Conservation (phyloP, 2,329 filamentous ascomycete genomes). For the Cytospora leucostoma region DNA sequence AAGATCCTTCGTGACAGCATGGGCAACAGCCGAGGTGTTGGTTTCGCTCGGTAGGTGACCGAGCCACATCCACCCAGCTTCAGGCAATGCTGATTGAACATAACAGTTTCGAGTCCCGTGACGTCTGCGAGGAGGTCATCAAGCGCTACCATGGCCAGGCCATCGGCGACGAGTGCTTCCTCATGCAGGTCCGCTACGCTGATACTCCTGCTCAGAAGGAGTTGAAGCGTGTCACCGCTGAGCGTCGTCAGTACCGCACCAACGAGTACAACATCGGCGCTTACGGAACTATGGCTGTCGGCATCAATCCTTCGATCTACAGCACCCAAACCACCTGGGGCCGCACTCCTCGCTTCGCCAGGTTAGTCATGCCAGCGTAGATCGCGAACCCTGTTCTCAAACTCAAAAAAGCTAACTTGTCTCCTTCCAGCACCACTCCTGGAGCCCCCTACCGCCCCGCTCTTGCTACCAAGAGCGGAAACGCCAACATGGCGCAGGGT, state of each 20-base stretch:
- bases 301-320: conserved; percentile 54
- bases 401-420: conserved; percentile 24
- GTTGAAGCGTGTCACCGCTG: conserved; percentile 92
- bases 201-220: conserved; percentile 97
- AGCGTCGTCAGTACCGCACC: conserved; percentile 91
- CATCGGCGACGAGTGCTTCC: conserved; percentile 75
- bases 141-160: conserved; percentile 78
- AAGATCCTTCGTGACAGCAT: conserved; percentile 91
- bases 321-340: conserved; percentile 41
- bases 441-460: conserved; percentile 22
- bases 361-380: conserved; percentile 29
- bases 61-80: conserved; percentile 6
- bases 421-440: conserved; percentile 26
- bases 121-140: conserved; percentile 89
- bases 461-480: conserved; percentile 29
- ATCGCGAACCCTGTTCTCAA: neutral
- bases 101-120: conserved; percentile 80
- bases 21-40: conserved; percentile 93
- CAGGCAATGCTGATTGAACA: conserved; percentile 31
- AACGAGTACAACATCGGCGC: conserved; percentile 87
- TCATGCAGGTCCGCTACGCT: conserved; percentile 92
- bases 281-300: conserved; percentile 64
- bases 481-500: conserved; percentile 22
- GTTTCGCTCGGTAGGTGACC: conserved; percentile 81
- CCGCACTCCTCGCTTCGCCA: conserved; percentile 35